Conservation (phyloP, 495 filamentous ascomycete genomes). For the Daldinia loculata region DNA sequence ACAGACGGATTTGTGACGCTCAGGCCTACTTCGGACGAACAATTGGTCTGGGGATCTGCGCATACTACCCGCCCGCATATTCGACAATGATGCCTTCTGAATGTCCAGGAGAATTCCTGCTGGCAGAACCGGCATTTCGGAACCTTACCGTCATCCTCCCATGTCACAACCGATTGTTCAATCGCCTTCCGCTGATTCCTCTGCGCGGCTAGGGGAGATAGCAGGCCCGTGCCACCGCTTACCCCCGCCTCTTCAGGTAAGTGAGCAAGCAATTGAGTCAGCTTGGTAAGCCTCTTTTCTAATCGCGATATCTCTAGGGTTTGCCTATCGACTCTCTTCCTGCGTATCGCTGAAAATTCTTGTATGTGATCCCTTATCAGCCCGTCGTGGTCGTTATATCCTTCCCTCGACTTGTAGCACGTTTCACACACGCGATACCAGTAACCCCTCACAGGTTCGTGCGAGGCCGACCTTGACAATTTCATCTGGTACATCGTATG, state of each 20-base stretch:
- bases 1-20: slow-evolving; percentile 64
- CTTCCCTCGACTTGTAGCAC: slow-evolving; percentile 94
- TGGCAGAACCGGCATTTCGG: slow-evolving; percentile 88
- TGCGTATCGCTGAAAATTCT: slow-evolving; percentile 71
- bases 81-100: slow-evolving; percentile 92
- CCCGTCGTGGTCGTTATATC: slow-evolving; percentile 90
- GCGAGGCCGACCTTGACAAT: slow-evolving; percentile 85
- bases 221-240: slow-evolving; percentile 40
- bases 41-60: slow-evolving; percentile 81
- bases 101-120: slow-evolving; percentile 91
- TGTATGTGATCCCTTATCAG: slow-evolving; percentile 73
- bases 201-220: slow-evolving; percentile 54
- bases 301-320: slow-evolving; percentile 86
- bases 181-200: slow-evolving; percentile 75
- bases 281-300: slow-evolving; percentile 89
- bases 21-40: slow-evolving; percentile 83
- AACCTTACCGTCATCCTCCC: slow-evolving; percentile 91
- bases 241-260: slow-evolving; percentile 67
- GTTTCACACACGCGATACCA: slow-evolving; percentile 98
- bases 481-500: slow-evolving; percentile 99
- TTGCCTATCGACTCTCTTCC: slow-evolving; percentile 81
- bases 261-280: slow-evolving; percentile 83
- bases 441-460: slow-evolving; percentile 90
- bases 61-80: slow-evolving; percentile 94
- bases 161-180: slow-evolving; percentile 91